These are phyloP conservation scores for Arthrobotrys conoides DNA, from an alignment of 2,329 filamentous ascomycete species.

Conservation along the genomic window DNA sequence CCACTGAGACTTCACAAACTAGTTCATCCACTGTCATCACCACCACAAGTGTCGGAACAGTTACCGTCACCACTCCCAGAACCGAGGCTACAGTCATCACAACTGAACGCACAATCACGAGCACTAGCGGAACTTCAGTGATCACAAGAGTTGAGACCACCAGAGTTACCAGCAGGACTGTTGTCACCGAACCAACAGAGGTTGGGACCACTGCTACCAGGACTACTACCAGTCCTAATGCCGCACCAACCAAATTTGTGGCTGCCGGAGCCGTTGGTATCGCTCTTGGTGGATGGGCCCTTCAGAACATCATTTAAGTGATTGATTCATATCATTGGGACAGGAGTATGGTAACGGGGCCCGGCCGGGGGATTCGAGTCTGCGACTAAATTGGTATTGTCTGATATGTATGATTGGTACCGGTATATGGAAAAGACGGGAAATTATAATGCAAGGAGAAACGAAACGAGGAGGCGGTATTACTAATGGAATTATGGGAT, in stretches of 20 bases:
- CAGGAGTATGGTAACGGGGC: background rate
- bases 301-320: conserved; percentile 43
- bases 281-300: conserved; percentile 47
- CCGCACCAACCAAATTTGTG: conserved; percentile 39
- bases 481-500: background rate
- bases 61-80: background rate
- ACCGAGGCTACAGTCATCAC: background rate
- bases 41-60: background rate
- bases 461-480: background rate
- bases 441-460: background rate
- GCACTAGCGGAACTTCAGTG: conserved; percentile 9
- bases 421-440: background rate
- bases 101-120: background rate
- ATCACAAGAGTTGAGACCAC: conserved; percentile 5
- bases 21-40: background rate
- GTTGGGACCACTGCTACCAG: background rate
- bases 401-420: conserved; percentile 4
- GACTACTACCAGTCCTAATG: conserved; percentile 30
- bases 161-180: background rate
- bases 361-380: background rate
- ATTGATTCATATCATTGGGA: background rate
- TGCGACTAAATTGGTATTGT: background rate
- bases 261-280: conserved; percentile 38
- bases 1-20: background rate
- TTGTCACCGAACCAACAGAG: background rate